A percentile compares a stretch with the other conserved stretches of the same genome.
Conservation (phyloP, 768 basidiomycete genomes). For the Candolleomyces efflorescens region DNA sequence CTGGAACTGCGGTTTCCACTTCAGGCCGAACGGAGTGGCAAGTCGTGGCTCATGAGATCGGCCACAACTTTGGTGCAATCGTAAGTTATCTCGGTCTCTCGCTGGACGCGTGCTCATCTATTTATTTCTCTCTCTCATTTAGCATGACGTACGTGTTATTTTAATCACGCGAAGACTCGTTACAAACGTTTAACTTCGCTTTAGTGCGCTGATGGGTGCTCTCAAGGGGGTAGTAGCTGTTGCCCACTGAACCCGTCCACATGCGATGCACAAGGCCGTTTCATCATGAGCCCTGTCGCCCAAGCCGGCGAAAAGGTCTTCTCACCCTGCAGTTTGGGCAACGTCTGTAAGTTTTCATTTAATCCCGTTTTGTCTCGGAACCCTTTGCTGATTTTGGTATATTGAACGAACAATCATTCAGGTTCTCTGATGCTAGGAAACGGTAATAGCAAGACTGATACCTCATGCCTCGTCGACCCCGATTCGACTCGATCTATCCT, state of each 20-base stretch:
- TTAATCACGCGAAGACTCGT: not conserved
- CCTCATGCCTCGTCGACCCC: constrained; percentile 66
- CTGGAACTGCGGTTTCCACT: constrained; percentile 81
- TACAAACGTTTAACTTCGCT: constrained; percentile 1
- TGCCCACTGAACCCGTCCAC: constrained; percentile 60
- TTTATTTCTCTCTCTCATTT: not conserved
- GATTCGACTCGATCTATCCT: constrained; percentile 41
- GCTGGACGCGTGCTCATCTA: not conserved
- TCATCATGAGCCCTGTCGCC: constrained; percentile 84
- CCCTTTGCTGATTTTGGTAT: no score
- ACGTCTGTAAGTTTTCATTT: constrained; percentile 60
- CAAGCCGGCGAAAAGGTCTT: constrained; percentile 61
- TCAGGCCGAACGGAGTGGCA: constrained; percentile 77
- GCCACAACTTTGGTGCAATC: constrained; percentile 88
- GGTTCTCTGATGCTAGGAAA: constrained; percentile 61
- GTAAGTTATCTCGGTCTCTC: constrained; percentile 37
- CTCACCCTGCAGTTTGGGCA: constrained; percentile 77
- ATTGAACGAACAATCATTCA: constrained; percentile 17
- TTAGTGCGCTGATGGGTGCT: constrained; percentile 66
- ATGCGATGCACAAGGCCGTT: constrained; percentile 64
- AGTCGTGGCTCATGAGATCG: constrained; percentile 78
- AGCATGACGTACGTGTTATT: constrained; percentile 52
- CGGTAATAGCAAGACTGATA: constrained; percentile 43
- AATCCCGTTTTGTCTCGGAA: not conserved
- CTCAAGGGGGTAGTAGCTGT: constrained; percentile 44